Evolutionary conservation across 495 filamentous ascomycete species (phyloP).

Genomic region (Tetracladium setigerum): DNA sequence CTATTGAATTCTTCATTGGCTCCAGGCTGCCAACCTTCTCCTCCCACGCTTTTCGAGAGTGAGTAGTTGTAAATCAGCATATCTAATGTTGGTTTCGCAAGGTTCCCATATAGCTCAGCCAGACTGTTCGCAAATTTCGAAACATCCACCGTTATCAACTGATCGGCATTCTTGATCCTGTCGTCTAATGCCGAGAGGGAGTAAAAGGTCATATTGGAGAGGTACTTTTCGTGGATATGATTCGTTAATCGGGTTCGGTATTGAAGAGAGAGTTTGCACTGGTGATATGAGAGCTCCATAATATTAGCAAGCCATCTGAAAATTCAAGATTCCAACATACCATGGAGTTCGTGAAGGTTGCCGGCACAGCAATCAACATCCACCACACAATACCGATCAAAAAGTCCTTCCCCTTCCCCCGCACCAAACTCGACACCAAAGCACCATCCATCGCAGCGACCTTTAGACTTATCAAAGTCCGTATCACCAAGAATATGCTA

Average conservation of each 20-base stretch:
- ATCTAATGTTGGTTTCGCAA: constrained; percentile 92
- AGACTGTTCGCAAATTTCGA: constrained; percentile 92
- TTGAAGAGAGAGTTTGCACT: constrained; percentile 85
- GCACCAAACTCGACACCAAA: constrained; percentile 82
- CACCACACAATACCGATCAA: constrained; percentile 88
- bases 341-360: constrained; percentile 99
- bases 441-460: constrained; percentile 93
- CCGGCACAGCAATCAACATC: constrained; percentile 97
- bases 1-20: not conserved
- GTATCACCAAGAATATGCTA: constrained; percentile 68
- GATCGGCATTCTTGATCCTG: constrained; percentile 96
- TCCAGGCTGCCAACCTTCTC: constrained; percentile 57
- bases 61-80: constrained; percentile 95
- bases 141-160: constrained; percentile 93
- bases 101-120: constrained; percentile 90
- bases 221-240: constrained; percentile 87
- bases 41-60: constrained; percentile 85
- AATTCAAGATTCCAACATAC: constrained; percentile 37
- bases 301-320: constrained; percentile 8
- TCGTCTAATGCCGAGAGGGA: constrained; percentile 92
- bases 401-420: constrained; percentile 88
- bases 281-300: constrained; percentile 83
- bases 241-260: constrained; percentile 89
- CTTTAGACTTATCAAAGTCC: constrained; percentile 89
- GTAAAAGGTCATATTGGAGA: constrained; percentile 96